phyloP scores from a whole-genome alignment of 345 rosid genomes.

The Syzygium oleosum region DNA sequence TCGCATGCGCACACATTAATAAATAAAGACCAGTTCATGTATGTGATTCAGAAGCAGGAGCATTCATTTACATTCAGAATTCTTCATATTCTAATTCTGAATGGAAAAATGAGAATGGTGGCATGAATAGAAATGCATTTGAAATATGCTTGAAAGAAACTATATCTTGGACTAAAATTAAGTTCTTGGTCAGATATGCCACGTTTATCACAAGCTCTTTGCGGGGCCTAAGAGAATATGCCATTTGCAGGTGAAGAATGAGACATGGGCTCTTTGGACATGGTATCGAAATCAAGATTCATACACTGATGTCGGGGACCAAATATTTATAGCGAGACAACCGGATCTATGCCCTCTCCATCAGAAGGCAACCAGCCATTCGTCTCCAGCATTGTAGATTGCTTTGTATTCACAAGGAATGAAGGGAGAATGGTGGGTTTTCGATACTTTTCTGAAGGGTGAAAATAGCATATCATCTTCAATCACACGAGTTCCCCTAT shows the following conservation, averaged over 20 bases:
- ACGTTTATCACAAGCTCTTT: neutral
- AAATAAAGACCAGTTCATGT: neutral
- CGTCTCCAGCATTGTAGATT: neutral
- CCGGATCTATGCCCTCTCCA: conserved; percentile 38
- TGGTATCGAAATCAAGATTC: conserved; percentile 86
- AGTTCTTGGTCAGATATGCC: neutral
- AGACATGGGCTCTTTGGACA: conserved; percentile 82
- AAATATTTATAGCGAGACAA: conserved; percentile 72
- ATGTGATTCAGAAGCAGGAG: neutral
- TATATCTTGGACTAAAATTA: neutral
- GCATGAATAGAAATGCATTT: neutral
- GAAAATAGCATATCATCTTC: neutral
- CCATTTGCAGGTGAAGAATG: conserved; percentile 60
- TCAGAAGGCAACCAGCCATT: neutral
- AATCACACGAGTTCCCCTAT: neutral
- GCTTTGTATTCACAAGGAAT: neutral
- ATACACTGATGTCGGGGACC: conserved; percentile 42
- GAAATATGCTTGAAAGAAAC: neutral
- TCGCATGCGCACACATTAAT: neutral
- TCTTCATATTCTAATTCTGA: neutral
- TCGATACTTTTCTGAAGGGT: neutral
- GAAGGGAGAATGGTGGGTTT: neutral
- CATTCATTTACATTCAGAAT: neutral
- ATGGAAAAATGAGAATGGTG: neutral
- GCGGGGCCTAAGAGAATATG: neutral